A percentile compares a stretch with the other conserved stretches of the same genome.
Evolutionary conservation across 495 filamentous ascomycete species (phyloP).

Genomic region (Hyaloscypha hepaticicola): DNA sequence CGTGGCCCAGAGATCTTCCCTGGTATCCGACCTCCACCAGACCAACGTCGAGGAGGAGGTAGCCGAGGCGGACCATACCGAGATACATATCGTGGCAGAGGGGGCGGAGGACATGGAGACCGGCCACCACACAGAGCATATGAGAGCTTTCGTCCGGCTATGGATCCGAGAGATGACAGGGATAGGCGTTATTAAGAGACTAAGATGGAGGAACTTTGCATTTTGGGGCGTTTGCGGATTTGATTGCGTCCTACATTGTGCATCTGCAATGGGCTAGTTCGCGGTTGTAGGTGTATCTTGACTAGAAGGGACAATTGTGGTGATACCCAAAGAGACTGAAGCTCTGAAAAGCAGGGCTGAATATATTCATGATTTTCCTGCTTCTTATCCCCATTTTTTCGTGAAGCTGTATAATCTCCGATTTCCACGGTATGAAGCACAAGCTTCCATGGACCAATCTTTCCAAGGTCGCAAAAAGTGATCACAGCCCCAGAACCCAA

Average conservation of each 20-base stretch:
- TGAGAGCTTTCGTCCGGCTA: conserved; percentile 18
- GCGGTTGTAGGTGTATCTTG: not conserved
- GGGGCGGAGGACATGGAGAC: conserved; percentile 9
- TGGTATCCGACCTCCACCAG: conserved; percentile 49
- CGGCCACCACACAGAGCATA: conserved; percentile 5
- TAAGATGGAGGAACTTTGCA: not conserved
- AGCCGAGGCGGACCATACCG: conserved; percentile 14
- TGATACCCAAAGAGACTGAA: conserved; percentile 12
- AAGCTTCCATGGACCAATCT: not conserved
- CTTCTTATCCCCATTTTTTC: not conserved
- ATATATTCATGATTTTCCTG: not conserved
- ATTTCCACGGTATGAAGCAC: not conserved
- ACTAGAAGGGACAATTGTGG: conserved; percentile 1
- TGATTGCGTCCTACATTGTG: not conserved
- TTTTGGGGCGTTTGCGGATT: not conserved
- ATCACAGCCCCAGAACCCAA: not conserved
- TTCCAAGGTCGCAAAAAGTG: not conserved
- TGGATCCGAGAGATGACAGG: not conserved
- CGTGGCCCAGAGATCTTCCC: conserved; percentile 67
- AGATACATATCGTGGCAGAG: conserved; percentile 10
- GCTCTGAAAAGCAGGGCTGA: not conserved
- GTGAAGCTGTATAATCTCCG: too few relatives aligned
- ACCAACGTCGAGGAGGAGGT: conserved; percentile 11
- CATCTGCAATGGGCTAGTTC: not conserved
- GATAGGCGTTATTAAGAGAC: not conserved